These are phyloP conservation scores for Scutellaria barbata DNA, from an alignment of 257 asterid species.

Conservation along the genomic window DNA sequence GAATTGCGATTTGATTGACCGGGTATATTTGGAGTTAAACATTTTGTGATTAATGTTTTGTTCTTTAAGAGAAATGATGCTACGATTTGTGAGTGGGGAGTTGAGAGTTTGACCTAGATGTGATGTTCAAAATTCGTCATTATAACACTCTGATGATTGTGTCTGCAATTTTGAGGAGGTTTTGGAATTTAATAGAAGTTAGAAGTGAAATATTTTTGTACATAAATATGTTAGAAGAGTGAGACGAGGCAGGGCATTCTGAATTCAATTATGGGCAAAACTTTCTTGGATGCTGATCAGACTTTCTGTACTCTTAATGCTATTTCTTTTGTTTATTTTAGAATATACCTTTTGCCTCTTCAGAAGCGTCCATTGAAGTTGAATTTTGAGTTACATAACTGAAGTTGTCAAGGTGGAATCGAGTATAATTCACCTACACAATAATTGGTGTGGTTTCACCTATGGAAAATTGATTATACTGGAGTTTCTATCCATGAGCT, in stretches of 20 bases:
- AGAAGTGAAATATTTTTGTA: constrained; percentile 7
- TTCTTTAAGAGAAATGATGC: constrained; percentile 4
- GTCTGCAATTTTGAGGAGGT: neutral
- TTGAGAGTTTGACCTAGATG: constrained; percentile 27
- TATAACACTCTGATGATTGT: neutral
- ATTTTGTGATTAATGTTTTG: neutral
- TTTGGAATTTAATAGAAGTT: neutral
- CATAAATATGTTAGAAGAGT: neutral
- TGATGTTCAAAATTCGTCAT: neutral
- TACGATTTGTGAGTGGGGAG: constrained; percentile 23
- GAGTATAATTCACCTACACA: neutral
- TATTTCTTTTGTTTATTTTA: neutral
- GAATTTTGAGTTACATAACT: constrained; percentile 8
- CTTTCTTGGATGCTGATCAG: constrained; percentile 2
- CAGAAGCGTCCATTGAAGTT: constrained; percentile 1
- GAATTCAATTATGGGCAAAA: neutral
- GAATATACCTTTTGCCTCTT: neutral
- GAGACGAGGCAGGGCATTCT: neutral
- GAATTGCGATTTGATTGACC: constrained; percentile 8
- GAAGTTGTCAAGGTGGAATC: neutral
- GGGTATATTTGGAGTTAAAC: neutral
- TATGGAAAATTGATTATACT: constrained; percentile 18
- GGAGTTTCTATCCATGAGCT: neutral
- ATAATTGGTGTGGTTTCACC: constrained; percentile 21
- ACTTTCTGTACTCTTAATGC: neutral